A percentile compares a stretch with the other conserved stretches of the same genome.
Evolutionary conservation across 192 early-diverging fungal genomes (phyloP).

Genomic region (Chytriomyces hyalinus): DNA sequence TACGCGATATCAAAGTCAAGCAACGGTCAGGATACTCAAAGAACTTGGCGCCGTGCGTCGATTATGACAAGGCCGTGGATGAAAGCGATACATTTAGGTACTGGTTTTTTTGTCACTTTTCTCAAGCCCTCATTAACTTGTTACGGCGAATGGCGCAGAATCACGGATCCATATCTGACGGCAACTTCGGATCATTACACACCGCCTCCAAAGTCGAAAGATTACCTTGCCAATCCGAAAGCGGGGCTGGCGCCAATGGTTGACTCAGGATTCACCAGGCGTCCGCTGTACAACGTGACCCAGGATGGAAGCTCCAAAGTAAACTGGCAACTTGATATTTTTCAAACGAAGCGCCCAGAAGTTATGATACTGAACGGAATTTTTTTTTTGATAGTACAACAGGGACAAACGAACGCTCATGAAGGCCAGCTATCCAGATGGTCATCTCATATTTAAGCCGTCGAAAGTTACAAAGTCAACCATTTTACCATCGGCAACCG

Average conservation of each 20-base stretch:
- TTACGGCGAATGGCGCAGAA: slow-evolving; percentile 18
- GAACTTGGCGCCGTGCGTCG: slow-evolving; percentile 48
- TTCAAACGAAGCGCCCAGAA: neutral
- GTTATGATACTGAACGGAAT: neutral
- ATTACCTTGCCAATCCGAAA: slow-evolving; percentile 25
- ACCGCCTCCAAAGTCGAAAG: slow-evolving; percentile 17
- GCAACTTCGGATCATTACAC: slow-evolving; percentile 32
- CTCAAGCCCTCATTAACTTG: neutral
- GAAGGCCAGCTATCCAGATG: slow-evolving; percentile 38
- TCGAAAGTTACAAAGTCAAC: slow-evolving; percentile 34
- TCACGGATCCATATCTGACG: slow-evolving; percentile 43
- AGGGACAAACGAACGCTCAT: slow-evolving; percentile 33
- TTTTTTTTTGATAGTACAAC: slow-evolving; percentile 10
- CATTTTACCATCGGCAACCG: slow-evolving; percentile 42
- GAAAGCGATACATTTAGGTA: slow-evolving; percentile 48
- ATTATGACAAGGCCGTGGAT: slow-evolving; percentile 53
- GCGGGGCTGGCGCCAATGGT: slow-evolving; percentile 40
- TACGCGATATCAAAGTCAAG: slow-evolving; percentile 30
- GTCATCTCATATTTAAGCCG: slow-evolving; percentile 37
- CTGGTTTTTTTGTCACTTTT: neutral
- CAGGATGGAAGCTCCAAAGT: slow-evolving; percentile 43
- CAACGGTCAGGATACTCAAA: slow-evolving; percentile 52
- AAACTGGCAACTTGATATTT: neutral
- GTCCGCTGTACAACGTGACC: slow-evolving; percentile 46
- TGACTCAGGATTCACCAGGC: slow-evolving; percentile 49